Base-by-base conservation (phyloP, 2,329 filamentous ascomycete species). In the Fusarium heterosporum region DNA sequence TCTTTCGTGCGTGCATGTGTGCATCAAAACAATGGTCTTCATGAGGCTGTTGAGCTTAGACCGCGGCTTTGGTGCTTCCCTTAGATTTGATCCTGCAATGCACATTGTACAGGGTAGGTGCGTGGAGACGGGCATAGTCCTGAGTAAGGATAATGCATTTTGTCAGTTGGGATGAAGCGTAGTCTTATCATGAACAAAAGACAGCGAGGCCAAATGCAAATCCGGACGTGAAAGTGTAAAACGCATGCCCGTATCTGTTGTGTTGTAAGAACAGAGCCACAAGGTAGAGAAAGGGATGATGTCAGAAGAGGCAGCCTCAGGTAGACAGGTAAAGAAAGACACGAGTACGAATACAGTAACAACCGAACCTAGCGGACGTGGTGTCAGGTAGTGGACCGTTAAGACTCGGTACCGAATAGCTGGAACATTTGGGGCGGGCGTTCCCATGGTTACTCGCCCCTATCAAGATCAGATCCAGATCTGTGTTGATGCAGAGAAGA, bases 381-480 rank as follows among this genome's bases (percentile, higher is more conserved):
- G 22, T 22, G 22, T 22, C 22, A 22, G 22, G 22, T 48, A 28
- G 39, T 55, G 59, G 17, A 45, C 28, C 25, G 36, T 28, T 26
- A 41, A 47, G 28, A 34, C 29, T 55, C 38, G 61, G 46, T 69
- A 66, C 66, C 66, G 54, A 64, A 19, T n/a, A 40, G 48, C 46
- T 60, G 66, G 66, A 49, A 56, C 41, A 45, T 28, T 59, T 16
- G 55, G 60, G 38, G 50, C 42, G 64, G 64, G 55, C 34, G 32
- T 50, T 54, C 49, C 59, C 64, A 60, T 59, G 45, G 32, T 57
- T 41, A 39, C 26, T 54, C 40, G 50, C 45, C 38, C 46, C 40
- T 64, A 30, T 13, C 45, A 48, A 45, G 57, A 62, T 52, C 49
- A n/a, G 41, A 32, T 38, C 19, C 48, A 38, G 51, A 49, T 64